Percentiles rank a stretch among this genome's conserved stretches.
phyloP scores from a whole-genome alignment of 176 grass and related monocot genomes.

The Calamus simplicifolius region DNA sequence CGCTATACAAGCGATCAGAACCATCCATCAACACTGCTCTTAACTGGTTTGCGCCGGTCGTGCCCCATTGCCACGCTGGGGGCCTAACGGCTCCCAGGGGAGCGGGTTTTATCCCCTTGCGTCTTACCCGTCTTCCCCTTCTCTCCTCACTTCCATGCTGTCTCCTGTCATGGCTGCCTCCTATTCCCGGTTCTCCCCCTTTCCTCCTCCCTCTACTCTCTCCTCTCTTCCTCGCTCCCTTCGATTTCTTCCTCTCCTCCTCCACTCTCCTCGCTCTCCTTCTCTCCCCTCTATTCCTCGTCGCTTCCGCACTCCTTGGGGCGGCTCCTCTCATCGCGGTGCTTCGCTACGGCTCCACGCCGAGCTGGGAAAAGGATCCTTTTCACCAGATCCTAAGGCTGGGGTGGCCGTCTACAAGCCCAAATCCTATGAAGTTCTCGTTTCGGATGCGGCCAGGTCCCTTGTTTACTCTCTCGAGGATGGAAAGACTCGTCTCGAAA shows the following conservation, averaged over 20 bases:
- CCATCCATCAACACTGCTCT: too few relatives aligned
- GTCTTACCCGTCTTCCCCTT: too few relatives aligned
- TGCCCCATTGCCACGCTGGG: too few relatives aligned
- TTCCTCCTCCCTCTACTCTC: constrained; percentile 15
- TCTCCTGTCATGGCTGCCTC: background rate
- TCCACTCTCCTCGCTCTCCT: background rate
- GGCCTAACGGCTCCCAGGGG: too few relatives aligned
- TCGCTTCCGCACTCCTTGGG: background rate
- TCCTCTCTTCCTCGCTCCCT: constrained; percentile 9
- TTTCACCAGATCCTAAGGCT: constrained; percentile 20
- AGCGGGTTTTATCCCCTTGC: too few relatives aligned
- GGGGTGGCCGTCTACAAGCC: constrained; percentile 85
- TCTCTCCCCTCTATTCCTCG: background rate
- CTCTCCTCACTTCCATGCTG: background rate
- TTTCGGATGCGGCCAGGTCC: constrained; percentile 74
- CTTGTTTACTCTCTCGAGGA: constrained; percentile 65
- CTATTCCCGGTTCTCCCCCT: background rate
- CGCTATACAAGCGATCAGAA: too few relatives aligned
- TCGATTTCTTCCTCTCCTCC: background rate
- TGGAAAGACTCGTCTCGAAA: constrained; percentile 76
- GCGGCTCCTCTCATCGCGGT: constrained; percentile 1
- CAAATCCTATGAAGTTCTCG: constrained; percentile 77
- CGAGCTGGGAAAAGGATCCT: background rate
- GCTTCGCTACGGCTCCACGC: background rate
- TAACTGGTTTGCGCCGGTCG: too few relatives aligned